Base-by-base conservation (phyloP, 2,329 filamentous ascomycete species). In the Mycocentrospora acerina region DNA sequence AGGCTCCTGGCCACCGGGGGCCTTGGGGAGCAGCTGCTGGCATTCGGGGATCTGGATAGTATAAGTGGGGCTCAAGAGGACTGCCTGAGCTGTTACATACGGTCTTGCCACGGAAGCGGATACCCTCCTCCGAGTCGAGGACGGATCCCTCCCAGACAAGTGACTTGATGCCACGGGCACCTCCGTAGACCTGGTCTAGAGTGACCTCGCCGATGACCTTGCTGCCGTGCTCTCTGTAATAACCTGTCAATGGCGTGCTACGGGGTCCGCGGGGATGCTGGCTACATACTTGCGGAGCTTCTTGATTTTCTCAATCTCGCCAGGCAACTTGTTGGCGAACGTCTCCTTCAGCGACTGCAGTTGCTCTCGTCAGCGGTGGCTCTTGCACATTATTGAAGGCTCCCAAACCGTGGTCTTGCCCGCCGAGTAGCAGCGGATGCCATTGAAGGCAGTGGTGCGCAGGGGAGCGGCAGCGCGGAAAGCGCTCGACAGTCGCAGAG, bases 301-400 rank as follows among this genome's bases (percentile, higher is more conserved):
- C 88, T 98, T 98, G 80, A 98, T 90, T 83, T 97, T 88, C 78
- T 98, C 93, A 69, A 96, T 86, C 83, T 97, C 94, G 71, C 85
- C 89, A 62, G 93, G 93, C 51, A 98, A 80, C 67, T 91, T 86
- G 72, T 93, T 90, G 70, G 91, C 91, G 73, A 98, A 97, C 69
- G 90, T 91, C 73, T 98, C 93, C 81, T 98, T 98, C 70, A 98
- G 77, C 60, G 90, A 90, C 93, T 98, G 62, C 42, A 60, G 39
- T 53, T 53, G 35, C 32, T 18, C 34, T 14, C n/a, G 44, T 62
- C 37, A 64, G 69, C 51, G 57, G 53, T 40, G 43, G 45, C 9
- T 22, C 19, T 22, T 9, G 19, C 19, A 9, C 19, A 22, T 6
- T 25, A 44, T 33, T 35, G 31, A 25, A 28, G 32, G 42, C 34